Conservation (phyloP, 2,329 filamentous ascomycete genomes). For the Penicillium sp. region DNA sequence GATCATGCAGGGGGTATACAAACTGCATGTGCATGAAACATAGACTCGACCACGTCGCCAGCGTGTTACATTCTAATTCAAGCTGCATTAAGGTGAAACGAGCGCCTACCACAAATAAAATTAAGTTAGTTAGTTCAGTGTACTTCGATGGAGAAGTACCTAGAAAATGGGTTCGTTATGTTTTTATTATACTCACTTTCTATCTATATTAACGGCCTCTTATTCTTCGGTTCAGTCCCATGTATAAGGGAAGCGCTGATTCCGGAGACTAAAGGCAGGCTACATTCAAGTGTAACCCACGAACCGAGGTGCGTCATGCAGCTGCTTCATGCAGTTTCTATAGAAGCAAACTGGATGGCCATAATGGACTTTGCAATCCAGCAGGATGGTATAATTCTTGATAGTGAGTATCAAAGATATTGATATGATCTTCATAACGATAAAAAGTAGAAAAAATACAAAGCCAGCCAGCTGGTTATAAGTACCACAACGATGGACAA, state of each 20-base stretch:
- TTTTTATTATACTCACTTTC: not conserved
- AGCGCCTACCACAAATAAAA: no score
- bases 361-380: accelerated
- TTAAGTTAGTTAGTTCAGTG: no score
- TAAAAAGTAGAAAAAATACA: no score
- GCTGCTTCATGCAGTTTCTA: not conserved
- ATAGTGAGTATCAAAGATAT: no score
- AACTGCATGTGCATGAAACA: no score
- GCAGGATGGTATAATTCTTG: not conserved
- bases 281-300: not conserved
- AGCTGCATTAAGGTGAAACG: no score
- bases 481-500: no score
- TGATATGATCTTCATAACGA: no score
- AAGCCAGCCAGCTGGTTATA: no score
- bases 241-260: not conserved
- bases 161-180: not conserved
- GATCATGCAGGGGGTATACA: no score
- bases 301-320: not conserved
- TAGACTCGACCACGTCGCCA: no score
- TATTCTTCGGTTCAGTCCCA: not conserved
- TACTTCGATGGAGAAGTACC: not conserved
- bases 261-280: not conserved
- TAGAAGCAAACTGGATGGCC: not conserved
- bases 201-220: not conserved
- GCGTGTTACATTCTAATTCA: no score